Evolutionary conservation across 176 grass and related monocot species (phyloP).

Genomic region (Carex littledalei): DNA sequence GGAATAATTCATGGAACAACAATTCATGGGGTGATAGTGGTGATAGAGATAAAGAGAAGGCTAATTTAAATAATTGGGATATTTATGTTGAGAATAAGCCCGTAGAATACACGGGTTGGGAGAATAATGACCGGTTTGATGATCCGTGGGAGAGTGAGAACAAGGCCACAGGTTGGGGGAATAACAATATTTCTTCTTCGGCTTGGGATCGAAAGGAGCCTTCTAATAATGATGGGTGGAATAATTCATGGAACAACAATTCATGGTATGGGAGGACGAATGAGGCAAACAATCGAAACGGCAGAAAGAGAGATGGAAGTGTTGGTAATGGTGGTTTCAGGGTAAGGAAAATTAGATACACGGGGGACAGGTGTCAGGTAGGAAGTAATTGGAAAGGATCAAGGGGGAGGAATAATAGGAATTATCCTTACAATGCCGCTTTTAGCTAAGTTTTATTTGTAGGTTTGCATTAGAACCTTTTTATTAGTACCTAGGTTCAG

Average conservation of each 20-base stretch:
- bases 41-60: constrained; percentile 14
- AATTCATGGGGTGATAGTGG: constrained; percentile 19
- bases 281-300: background rate
- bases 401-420: constrained; percentile 9
- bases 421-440: constrained; percentile 11
- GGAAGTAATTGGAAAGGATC: constrained; percentile 12
- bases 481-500: background rate
- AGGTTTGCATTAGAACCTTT: background rate
- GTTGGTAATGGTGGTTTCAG: background rate
- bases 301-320: constrained; percentile 15
- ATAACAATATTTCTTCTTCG: constrained; percentile 2
- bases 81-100: constrained; percentile 14
- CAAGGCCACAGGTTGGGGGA: constrained; percentile 1
- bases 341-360: constrained; percentile 19
- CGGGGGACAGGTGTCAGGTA: background rate
- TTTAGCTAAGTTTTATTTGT: background rate
- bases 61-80: constrained; percentile 24
- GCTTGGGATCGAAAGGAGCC: constrained; percentile 7
- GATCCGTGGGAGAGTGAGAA: constrained; percentile 11
- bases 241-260: constrained; percentile 12
- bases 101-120: background rate
- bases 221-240: constrained; percentile 3
- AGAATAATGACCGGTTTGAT: background rate
- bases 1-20: constrained; percentile 12
- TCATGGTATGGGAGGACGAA: constrained; percentile 16